These are phyloP conservation scores for Isoetes taiwanensis DNA, from an alignment of 75 land plant species.

Conservation along the genomic window DNA sequence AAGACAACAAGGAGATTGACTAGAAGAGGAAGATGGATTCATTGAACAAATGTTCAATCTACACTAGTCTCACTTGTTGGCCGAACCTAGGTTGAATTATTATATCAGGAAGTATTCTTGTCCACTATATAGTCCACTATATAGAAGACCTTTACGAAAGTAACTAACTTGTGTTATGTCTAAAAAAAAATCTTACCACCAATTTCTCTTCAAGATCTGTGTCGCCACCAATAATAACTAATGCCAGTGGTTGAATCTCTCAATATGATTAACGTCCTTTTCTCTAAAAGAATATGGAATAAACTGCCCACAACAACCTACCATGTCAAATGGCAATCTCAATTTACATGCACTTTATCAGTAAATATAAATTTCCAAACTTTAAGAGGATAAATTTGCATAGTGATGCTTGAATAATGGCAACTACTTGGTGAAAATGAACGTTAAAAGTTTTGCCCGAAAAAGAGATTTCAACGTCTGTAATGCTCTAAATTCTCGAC, in stretches of 20 bases:
- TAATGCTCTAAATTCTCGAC: too few species aligned
- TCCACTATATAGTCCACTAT: too few species aligned
- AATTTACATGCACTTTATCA: too few species aligned
- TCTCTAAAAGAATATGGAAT: slow-evolving; percentile 97
- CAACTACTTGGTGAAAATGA: slow-evolving; percentile 78
- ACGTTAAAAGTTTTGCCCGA: too few species aligned
- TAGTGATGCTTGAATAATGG: not conserved
- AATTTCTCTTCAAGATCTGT: slow-evolving; percentile 96
- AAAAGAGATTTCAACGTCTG: too few species aligned
- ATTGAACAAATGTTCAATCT: slow-evolving; percentile 95
- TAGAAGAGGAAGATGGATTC: slow-evolving; percentile 94
- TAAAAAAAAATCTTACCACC: slow-evolving; percentile 39
- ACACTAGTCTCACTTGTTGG: slow-evolving; percentile 99
- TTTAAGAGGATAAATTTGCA: not conserved
- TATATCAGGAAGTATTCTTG: not conserved
- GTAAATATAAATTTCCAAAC: not conserved
- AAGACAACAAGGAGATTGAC: slow-evolving; percentile 50
- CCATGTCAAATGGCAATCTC: not conserved
- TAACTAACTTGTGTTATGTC: too few species aligned
- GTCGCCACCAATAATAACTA: slow-evolving; percentile 95
- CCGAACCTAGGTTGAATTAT: slow-evolving; percentile 69
- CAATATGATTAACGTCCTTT: slow-evolving; percentile 99
- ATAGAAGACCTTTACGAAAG: not conserved
- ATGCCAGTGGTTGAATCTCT: slow-evolving; percentile 92
- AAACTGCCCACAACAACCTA: slow-evolving; percentile 34